These are phyloP conservation scores for Mesembryanthemum crystallinum DNA, from an alignment of 148 eudicot genomes.

Conservation along the genomic window DNA sequence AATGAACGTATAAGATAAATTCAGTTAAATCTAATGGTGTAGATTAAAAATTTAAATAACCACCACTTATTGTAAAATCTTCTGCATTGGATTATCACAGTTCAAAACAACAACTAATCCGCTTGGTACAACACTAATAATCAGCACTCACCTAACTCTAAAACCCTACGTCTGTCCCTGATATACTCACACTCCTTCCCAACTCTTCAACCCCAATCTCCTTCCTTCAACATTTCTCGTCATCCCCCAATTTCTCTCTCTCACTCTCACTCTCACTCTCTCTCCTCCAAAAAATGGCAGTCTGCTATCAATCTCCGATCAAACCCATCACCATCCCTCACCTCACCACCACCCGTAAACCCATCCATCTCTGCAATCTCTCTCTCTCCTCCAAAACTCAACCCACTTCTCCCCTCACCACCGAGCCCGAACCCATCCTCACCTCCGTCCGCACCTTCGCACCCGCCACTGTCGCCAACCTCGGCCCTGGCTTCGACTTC, in stretches of 20 bases:
- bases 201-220: neutral
- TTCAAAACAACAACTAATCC: too few relatives aligned
- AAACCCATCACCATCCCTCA: conserved; percentile 23
- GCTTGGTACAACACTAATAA: too few relatives aligned
- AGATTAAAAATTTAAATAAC: too few relatives aligned
- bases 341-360: conserved; percentile 10
- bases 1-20: too few relatives aligned
- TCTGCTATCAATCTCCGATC: conserved; percentile 33
- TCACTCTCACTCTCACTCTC: neutral
- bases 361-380: conserved; percentile 34
- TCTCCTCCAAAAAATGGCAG: conserved; percentile 27
- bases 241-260: neutral
- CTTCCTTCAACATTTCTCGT: neutral
- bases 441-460: conserved; percentile 80
- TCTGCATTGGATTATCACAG: too few relatives aligned
- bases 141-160: neutral
- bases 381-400: conserved; percentile 34
- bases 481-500: conserved; percentile 94
- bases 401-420: neutral
- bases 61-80: too few relatives aligned
- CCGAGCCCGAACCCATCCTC: conserved; percentile 67
- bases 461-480: conserved; percentile 95
- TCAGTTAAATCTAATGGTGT: too few relatives aligned
- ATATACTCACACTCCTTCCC: neutral
- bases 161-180: neutral